phyloP scores from a whole-genome alignment of 805 yeast genomes.

The Monosporozyma siamensis region DNA sequence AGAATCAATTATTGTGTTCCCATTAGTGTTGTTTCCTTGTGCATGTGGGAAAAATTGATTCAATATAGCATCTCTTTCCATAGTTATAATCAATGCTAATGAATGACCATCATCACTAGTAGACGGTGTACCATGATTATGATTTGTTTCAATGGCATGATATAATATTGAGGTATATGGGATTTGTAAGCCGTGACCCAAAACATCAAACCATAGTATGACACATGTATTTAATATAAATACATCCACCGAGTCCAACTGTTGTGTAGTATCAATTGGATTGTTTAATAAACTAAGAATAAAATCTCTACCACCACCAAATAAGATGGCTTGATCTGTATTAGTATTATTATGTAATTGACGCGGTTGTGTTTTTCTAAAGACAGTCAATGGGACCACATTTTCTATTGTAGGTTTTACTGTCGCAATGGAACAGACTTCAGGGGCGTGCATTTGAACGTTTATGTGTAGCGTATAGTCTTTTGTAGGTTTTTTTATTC shows the following conservation, averaged over 20 bases:
- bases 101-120: slow-evolving; percentile 19
- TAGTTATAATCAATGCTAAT: slow-evolving; percentile 20
- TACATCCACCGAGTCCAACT: slow-evolving; percentile 25
- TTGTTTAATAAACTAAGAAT: slow-evolving; percentile 14
- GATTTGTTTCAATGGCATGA: slow-evolving; percentile 22
- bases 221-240: slow-evolving; percentile 32
- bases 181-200: slow-evolving; percentile 31
- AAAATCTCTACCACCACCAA: slow-evolving; percentile 37
- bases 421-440: slow-evolving; percentile 17
- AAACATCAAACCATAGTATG: slow-evolving; percentile 32
- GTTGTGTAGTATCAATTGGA: neutral
- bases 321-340: slow-evolving; percentile 23
- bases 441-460: neutral
- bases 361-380: slow-evolving; percentile 26
- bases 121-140: slow-evolving; percentile 2
- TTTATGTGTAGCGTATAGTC: too few species aligned
- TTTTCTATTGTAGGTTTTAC: slow-evolving; percentile 33
- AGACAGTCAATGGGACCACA: slow-evolving; percentile 26
- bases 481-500: too few species aligned
- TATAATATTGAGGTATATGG: slow-evolving; percentile 28
- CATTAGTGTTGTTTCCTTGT: neutral
- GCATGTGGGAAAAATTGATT: slow-evolving; percentile 18
- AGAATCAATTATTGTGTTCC: slow-evolving; percentile 12
- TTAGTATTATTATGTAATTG: neutral
- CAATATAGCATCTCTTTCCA: slow-evolving; percentile 21